phyloP scores from a whole-genome alignment of 306 rosid species.

The Corylus avellana region DNA sequence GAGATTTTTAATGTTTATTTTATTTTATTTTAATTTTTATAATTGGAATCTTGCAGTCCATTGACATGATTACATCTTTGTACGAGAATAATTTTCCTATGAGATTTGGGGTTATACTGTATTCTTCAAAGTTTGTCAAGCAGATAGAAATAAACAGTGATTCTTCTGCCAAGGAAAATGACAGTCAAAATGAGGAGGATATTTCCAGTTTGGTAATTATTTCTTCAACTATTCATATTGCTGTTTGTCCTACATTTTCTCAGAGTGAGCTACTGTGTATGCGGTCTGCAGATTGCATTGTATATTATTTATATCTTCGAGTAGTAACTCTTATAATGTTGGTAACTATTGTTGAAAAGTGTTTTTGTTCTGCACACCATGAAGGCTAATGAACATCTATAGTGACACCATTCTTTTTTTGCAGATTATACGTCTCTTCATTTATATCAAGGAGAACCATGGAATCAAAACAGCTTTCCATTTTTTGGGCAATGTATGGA shows the following conservation, averaged over 20 bases:
- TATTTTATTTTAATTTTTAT: background rate
- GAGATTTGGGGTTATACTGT: constrained; percentile 86
- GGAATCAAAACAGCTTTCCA: constrained; percentile 75
- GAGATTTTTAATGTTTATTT: constrained; percentile 11
- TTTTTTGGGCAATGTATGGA: constrained; percentile 85
- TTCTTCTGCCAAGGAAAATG: constrained; percentile 41
- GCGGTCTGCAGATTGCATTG: background rate
- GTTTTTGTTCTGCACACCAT: background rate
- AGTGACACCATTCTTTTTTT: constrained; percentile 30
- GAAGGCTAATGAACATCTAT: constrained; percentile 9
- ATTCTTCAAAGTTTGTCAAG: constrained; percentile 75
- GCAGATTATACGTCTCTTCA: constrained; percentile 84
- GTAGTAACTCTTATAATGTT: background rate
- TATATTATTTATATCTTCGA: background rate
- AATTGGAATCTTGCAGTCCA: constrained; percentile 64
- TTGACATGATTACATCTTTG: constrained; percentile 70
- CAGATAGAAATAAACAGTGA: constrained; percentile 44
- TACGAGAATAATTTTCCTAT: constrained; percentile 78
- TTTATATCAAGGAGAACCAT: constrained; percentile 73
- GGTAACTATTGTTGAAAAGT: background rate
- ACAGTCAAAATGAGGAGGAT: constrained; percentile 57
- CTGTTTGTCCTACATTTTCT: background rate
- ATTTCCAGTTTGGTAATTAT: constrained; percentile 65
- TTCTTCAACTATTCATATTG: constrained; percentile 19
- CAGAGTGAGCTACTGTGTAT: background rate